A percentile compares a stretch with the other conserved stretches of the same genome.
phyloP scores from a whole-genome alignment of 495 filamentous ascomycete species.

The Cudoniella acicularis region DNA sequence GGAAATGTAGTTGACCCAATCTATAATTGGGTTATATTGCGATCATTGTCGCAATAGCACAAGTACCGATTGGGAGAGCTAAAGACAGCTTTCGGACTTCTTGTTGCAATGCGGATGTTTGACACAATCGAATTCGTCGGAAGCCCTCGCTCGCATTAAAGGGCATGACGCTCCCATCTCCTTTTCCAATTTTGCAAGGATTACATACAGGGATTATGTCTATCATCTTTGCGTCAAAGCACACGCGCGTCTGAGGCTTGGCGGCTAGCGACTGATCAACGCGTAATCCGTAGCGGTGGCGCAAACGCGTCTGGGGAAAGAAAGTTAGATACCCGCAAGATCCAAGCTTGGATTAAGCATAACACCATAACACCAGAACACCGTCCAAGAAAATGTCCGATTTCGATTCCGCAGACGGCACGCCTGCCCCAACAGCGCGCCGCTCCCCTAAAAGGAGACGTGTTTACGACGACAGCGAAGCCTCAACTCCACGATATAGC shows the following conservation, averaged over 20 bases:
- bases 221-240: too few species aligned
- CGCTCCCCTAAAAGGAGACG: slow-evolving; percentile 21
- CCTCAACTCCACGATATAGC: slow-evolving; percentile 37
- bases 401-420: slow-evolving; percentile 26
- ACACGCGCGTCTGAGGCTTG: too few species aligned
- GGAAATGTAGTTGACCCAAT: not conserved
- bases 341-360: not conserved
- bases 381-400: too few species aligned
- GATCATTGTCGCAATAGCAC: slow-evolving; percentile 7
- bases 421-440: slow-evolving; percentile 14
- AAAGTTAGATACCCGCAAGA: not conserved
- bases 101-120: slow-evolving; percentile 1
- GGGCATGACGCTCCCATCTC: too few species aligned
- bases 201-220: not conserved
- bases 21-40: slow-evolving; percentile 11
- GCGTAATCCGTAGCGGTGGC: too few species aligned
- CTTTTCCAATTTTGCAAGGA: too few species aligned
- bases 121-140: slow-evolving; percentile 3
- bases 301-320: not conserved
- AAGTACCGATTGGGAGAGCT: not conserved
- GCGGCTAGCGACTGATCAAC: slow-evolving; percentile 3
- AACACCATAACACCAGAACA: not conserved
- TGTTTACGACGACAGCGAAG: slow-evolving; percentile 23
- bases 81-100: not conserved
- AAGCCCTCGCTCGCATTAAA: not conserved